Conservation (phyloP, 2,329 filamentous ascomycete species). For the Aureobasidium lini region DNA sequence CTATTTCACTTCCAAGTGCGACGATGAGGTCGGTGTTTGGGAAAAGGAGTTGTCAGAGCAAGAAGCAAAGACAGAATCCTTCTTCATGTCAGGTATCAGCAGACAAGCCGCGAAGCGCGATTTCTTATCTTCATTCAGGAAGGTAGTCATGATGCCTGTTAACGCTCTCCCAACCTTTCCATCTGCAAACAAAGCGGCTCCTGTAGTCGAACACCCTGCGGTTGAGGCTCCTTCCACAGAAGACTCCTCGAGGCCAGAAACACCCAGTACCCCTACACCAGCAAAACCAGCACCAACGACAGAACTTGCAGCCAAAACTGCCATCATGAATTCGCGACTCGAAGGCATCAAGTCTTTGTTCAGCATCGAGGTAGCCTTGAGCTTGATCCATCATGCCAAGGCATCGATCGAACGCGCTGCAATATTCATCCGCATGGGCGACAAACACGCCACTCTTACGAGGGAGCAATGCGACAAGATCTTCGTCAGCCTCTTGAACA, state of each 20-base stretch:
- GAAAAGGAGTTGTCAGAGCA: constrained; percentile 87
- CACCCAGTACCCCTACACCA: constrained; percentile 29
- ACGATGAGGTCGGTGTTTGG: constrained; percentile 73
- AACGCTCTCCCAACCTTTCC: constrained; percentile 71
- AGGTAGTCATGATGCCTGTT: constrained; percentile 98
- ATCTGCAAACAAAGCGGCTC: constrained; percentile 35
- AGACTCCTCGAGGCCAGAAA: constrained; percentile 20
- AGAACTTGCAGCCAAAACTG: constrained; percentile 93
- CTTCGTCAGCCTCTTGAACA: constrained; percentile 75
- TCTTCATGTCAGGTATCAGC: constrained; percentile 93
- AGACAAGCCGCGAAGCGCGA: constrained; percentile 93
- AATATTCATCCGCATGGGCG: constrained; percentile 72
- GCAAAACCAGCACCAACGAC: constrained; percentile 66
- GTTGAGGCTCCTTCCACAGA: constrained; percentile 21
- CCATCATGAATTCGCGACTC: constrained; percentile 87
- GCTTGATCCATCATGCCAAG: constrained; percentile 83
- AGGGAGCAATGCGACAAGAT: constrained; percentile 83
- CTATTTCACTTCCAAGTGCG: constrained; percentile 69
- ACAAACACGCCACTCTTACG: constrained; percentile 68
- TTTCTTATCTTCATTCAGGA: constrained; percentile 92
- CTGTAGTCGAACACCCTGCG: constrained; percentile 17
- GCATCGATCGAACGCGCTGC: constrained; percentile 77
- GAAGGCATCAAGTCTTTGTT: constrained; percentile 94
- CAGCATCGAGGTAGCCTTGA: constrained; percentile 89
- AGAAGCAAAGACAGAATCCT: constrained; percentile 82